Evolutionary conservation across 1,284 basidiomycete genomes (phyloP), one percentile per base, ranked within the genome.

Genomic region (Farysia itapuensis): DNA sequence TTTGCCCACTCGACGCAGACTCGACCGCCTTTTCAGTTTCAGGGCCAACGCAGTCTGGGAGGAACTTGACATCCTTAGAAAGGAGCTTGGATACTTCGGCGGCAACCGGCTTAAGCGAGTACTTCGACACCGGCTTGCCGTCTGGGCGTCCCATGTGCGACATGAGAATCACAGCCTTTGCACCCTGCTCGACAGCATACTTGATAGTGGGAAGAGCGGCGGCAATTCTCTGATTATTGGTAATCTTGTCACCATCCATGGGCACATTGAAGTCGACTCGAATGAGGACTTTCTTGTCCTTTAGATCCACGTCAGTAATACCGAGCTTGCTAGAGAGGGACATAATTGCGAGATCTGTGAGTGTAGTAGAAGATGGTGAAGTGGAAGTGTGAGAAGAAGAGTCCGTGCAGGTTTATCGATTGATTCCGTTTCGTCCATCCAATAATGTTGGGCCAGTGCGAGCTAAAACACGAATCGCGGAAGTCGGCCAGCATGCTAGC

Each of bases 121-220:
- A 96, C 78, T 97, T 97, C 50, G 83, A 80, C 70, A 87, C 86
- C 54, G 85, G 84, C 77, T 91, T 88, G 74, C 95, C 94, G 78
- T 98, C 91, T 16, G 94, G 95, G 61, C 95, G 89, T 38, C 94
- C 95, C 58, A 98, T 85, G 80, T 98, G 94, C 71, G 93, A 97
- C 91, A 96, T 96, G 77, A 98, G 85, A 68, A 92, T 83, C 77
- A 97, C 86, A 43, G 84, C 82, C 70, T 86, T 84, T 56, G 93
- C 90, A 57, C 86, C 88, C 66, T 91, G 83, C 42, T 93, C 86
- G 59, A 97, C 82, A 21, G 94, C 91, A 79, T 94, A 92, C 80
- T 90, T 86, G 80, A 98, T 89, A 28, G 94, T 96, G 31, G 95
- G 95, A 46, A 98, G 81, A 28, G 94, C 94, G 34, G 93, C 94